Base-by-base conservation (phyloP, 108 stramenopile genomes). In the Nitzschia palea region DNA sequence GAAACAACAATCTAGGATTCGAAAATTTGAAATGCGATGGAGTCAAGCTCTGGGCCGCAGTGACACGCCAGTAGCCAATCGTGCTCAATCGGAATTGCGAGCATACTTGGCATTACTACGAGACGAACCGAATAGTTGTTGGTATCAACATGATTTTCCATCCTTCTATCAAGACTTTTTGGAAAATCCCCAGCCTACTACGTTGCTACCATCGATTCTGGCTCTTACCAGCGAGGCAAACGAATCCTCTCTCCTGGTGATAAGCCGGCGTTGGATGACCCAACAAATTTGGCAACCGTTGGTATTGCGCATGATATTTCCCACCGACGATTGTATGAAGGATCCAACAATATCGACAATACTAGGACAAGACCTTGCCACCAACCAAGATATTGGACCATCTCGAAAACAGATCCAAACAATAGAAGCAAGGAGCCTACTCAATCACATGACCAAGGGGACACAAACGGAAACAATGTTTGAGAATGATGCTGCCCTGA, bases 371-470 rank as follows among this genome's bases (percentile, higher is more conserved):
- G n/a, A n/a, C n/a, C n/a, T n/a, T n/a, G n/a, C n/a, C n/a, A n/a
- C n/a, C n/a, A n/a, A n/a, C n/a, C n/a, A n/a, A n/a, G n/a, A n/a
- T n/a, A n/a, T n/a, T n/a, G 9, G 47, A 20, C 56, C 14, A 28
- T 22, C 28, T 10, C 37, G 60, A 23, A 56, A 69, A 23, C 44
- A 81, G 73, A 69, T 47, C 12, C 85, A 83, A 68, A 74, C 58
- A 25, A 34, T 60, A 23, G 58, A 84, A 62, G 74, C 85, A 30
- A 56, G 68, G 27, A 33, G 42, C 14, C 65, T 90, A 18, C 65
- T 90, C 9, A 55, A 47, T n/a, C 76, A 84, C 70, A 91, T 91
- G 90, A 86, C 84, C 35, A 88, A 87, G 67, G 90, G 90, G 29
- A 86, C 85, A 10, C 90, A 91, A 54, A 60, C 70, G 12, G 37